Evolutionary conservation across 2,329 filamentous ascomycete species (phyloP).

Genomic region (Alternaria angustiovoidea): DNA sequence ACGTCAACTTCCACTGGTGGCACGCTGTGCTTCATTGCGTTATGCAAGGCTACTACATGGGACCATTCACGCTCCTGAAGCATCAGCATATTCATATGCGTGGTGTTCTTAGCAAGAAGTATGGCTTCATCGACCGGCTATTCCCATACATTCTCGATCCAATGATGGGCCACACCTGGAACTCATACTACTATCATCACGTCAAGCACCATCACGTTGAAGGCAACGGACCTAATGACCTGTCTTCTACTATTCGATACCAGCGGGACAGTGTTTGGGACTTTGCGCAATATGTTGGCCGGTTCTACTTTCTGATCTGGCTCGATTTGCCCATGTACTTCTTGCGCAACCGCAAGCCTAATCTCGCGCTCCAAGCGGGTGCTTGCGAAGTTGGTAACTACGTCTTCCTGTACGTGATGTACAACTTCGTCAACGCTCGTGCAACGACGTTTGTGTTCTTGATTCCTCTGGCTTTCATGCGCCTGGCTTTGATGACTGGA

Average conservation of each 20-base stretch:
- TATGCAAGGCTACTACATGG: slow-evolving; percentile 74
- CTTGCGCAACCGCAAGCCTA: slow-evolving; percentile 65
- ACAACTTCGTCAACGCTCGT: slow-evolving; percentile 56
- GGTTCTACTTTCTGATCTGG: slow-evolving; percentile 79
- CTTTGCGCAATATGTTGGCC: slow-evolving; percentile 75
- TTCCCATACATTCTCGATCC: slow-evolving; percentile 81
- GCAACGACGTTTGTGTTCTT: slow-evolving; percentile 72
- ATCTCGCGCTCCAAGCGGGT: slow-evolving; percentile 63
- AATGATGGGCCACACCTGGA: slow-evolving; percentile 84
- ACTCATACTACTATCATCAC: slow-evolving; percentile 85
- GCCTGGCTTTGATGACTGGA: slow-evolving; percentile 78
- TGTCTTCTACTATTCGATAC: slow-evolving; percentile 78
- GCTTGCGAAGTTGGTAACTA: slow-evolving; percentile 68
- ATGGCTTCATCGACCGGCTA: slow-evolving; percentile 64
- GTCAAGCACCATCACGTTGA: slow-evolving; percentile 88
- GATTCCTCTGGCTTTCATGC: slow-evolving; percentile 70
- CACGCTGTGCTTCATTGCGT: slow-evolving; percentile 72
- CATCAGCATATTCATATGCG: slow-evolving; percentile 85
- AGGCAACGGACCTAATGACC: slow-evolving; percentile 78
- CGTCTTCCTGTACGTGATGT: slow-evolving; percentile 60
- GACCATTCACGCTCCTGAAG: slow-evolving; percentile 81
- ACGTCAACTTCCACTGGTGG: slow-evolving; percentile 69
- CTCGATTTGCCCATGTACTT: slow-evolving; percentile 80
- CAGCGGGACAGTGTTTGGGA: slow-evolving; percentile 73
- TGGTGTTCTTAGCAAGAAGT: slow-evolving; percentile 68